Base-by-base conservation (phyloP, 345 rosid species). In the Gossypium longicalyx region DNA sequence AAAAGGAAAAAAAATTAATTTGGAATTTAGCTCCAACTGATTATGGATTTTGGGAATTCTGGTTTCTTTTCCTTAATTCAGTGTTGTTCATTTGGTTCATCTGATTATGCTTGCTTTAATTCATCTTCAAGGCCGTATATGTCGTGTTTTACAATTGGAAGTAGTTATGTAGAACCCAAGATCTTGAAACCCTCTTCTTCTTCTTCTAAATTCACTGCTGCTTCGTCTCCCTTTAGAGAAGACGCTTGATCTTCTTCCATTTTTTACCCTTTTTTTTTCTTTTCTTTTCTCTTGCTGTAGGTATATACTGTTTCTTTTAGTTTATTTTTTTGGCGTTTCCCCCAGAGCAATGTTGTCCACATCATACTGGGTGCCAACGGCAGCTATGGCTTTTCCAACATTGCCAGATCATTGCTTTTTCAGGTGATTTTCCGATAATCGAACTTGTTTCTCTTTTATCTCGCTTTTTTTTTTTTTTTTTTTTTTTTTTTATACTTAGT, bases 31-130 rank as follows among this genome's bases (percentile, higher is more conserved):
- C 68, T 47, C 13, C 59, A 23, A 25, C 38, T 64, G 80, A 79
- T 75, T 80, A 88, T 88, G 89, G 90, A 83, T 80, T 72, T 85
- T 73, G 81, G 85, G 82, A 79, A 81, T 80, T 85, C 79, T 80
- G 82, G 80, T 76, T 45, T 78, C 22, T 68, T 77, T 71, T 66
- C 59, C 27, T 67, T 62, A 73, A 73, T 56, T 78, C 77, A 79
- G 52, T 69, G 13, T 41, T 77, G 27, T 5, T 34, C 41, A 6
- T 34, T 34, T 34, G 41, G 41, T 34, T 34, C 41, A 34, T 34
- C 41, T 34, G 41, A 34, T 25, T 34, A 9, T 74, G 64, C 9
- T 62, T 59, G 11, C 70, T 64, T 43, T n/a, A 34, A 57, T 45
- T 72, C 74, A 54, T 76, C 76, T 53, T 59, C 77, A 45, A 17